Conservation (phyloP, 108 stramenopile genomes). For the Nitzschia palea region DNA sequence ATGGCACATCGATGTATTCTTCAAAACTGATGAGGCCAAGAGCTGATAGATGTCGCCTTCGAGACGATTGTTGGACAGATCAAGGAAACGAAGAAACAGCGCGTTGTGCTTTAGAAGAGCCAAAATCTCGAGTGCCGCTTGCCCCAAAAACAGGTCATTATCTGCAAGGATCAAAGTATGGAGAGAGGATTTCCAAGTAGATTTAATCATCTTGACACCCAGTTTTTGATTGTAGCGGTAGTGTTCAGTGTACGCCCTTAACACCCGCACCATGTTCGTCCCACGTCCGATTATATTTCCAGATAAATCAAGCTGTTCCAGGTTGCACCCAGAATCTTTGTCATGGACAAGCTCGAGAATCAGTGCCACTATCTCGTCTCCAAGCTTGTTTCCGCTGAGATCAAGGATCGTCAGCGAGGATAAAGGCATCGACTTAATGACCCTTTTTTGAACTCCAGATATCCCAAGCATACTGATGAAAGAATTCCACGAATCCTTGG, state of each 20-base stretch:
- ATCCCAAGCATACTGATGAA: slow-evolving; percentile 51
- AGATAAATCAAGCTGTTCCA: slow-evolving; percentile 63
- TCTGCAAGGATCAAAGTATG: slow-evolving; percentile 46
- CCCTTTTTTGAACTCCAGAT: slow-evolving; percentile 22
- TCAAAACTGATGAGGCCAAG: slow-evolving; percentile 34
- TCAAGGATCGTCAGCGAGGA: slow-evolving; percentile 50
- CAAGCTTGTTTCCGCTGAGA: slow-evolving; percentile 56
- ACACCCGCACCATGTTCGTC: slow-evolving; percentile 32
- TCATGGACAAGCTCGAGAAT: slow-evolving; percentile 49
- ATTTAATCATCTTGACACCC: slow-evolving; percentile 26
- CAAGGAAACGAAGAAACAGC: slow-evolving; percentile 43
- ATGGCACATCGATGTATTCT: slow-evolving; percentile 44
- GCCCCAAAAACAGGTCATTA: slow-evolving; percentile 48
- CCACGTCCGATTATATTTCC: slow-evolving; percentile 54
- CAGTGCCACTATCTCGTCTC: slow-evolving; percentile 48
- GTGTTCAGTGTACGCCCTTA: slow-evolving; percentile 40
- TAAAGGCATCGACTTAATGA: slow-evolving; percentile 25
- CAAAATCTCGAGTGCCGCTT: slow-evolving; percentile 52
- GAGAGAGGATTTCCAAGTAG: slow-evolving; percentile 49
- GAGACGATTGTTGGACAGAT: slow-evolving; percentile 54
- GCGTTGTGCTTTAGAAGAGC: slow-evolving; percentile 48
- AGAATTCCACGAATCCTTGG: slow-evolving; percentile 30
- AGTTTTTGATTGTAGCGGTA: slow-evolving; percentile 40
- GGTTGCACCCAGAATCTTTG: slow-evolving; percentile 45
- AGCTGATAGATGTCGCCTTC: slow-evolving; percentile 41